Conservation (phyloP, 169 alveolate genomes). For the Plasmodium cynomolgi region DNA sequence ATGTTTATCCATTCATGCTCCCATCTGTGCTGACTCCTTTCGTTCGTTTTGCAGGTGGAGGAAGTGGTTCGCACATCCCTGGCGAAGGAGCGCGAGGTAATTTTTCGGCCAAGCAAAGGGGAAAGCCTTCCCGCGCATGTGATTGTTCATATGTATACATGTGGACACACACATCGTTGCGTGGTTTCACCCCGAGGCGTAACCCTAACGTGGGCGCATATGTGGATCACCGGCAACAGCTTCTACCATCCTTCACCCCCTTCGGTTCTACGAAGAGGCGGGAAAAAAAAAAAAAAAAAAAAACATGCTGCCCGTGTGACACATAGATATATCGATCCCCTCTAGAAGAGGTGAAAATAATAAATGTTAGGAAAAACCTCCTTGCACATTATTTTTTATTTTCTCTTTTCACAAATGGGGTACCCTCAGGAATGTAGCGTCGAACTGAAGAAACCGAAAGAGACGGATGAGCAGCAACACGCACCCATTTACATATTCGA, state of each 20-base stretch:
- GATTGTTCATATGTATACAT: neutral
- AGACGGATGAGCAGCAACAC: neutral
- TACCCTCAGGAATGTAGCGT: neutral
- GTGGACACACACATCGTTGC: neutral
- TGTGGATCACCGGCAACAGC: neutral
- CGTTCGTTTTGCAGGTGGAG: neutral
- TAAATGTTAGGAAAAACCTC: neutral
- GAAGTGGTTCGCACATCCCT: neutral
- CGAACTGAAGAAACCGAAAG: neutral
- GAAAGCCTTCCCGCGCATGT: neutral
- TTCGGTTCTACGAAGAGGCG: neutral
- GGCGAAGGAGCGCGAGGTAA: neutral
- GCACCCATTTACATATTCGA: constrained; percentile 68
- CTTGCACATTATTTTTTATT: neutral
- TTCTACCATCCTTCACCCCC: neutral
- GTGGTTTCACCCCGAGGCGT: neutral
- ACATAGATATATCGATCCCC: neutral
- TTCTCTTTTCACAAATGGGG: neutral
- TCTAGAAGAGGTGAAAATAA: neutral
- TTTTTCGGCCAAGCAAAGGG: neutral
- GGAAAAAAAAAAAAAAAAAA: neutral
- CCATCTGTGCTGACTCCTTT: neutral
- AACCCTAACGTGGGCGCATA: neutral
- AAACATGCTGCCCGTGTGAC: neutral
- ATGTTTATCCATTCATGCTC: neutral